Evolutionary conservation across 2,329 filamentous ascomycete genomes (phyloP).

Genomic region (Bipolaris bicolor): DNA sequence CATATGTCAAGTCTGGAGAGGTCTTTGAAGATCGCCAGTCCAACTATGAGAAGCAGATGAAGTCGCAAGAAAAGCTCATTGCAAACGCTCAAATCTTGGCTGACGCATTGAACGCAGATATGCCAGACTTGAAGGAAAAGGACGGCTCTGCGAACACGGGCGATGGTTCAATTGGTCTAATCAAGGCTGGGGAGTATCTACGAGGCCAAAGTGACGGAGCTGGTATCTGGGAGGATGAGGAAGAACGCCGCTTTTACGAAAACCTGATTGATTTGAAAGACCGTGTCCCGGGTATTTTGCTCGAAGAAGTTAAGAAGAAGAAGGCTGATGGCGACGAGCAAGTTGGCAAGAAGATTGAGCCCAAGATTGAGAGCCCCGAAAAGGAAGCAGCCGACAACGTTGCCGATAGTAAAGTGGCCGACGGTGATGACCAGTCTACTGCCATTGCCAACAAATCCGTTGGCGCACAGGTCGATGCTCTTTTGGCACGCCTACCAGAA

Average conservation of each 20-base stretch:
- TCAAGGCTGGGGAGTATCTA: constrained; percentile 92
- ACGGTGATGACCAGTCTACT: constrained; percentile 83
- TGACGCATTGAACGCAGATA: constrained; percentile 85
- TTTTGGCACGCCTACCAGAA: constrained; percentile 87
- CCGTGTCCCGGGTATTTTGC: constrained; percentile 89
- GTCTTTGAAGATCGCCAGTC: constrained; percentile 97
- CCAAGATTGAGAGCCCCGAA: constrained; percentile 52
- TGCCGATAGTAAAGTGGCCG: constrained; percentile 58
- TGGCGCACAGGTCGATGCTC: constrained; percentile 91
- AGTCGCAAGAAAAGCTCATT: constrained; percentile 87
- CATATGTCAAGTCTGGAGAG: constrained; percentile 97
- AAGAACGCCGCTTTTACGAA: constrained; percentile 97
- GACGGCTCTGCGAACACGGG: constrained; percentile 70
- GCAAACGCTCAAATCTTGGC: constrained; percentile 90
- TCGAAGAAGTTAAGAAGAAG: constrained; percentile 96
- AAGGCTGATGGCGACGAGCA: constrained; percentile 82
- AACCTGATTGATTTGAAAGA: constrained; percentile 94
- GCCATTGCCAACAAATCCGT: constrained; percentile 97
- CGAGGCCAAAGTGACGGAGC: constrained; percentile 87
- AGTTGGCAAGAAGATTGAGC: constrained; percentile 72
- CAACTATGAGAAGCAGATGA: constrained; percentile 93
- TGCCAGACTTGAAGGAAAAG: constrained; percentile 89
- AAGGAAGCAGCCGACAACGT: constrained; percentile 52
- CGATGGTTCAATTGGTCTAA: constrained; percentile 84
- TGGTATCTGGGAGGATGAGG: constrained; percentile 98